Percentiles rank a stretch among this genome's conserved stretches.
Evolutionary conservation across 352 stramenopile genomes (phyloP).

Genomic region (Pythium apleroticum): DNA sequence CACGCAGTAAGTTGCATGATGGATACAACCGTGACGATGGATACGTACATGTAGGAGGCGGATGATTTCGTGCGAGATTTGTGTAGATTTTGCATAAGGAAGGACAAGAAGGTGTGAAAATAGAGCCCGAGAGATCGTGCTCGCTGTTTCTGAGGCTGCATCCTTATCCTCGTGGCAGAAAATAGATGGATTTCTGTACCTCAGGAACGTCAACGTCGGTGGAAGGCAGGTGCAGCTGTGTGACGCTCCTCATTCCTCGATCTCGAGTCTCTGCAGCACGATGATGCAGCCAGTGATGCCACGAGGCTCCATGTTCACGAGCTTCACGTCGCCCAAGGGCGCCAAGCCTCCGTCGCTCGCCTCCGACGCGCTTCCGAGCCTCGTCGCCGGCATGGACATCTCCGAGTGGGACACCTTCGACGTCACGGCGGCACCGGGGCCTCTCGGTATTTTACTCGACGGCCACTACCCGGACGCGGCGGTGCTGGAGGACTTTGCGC

Average conservation of each 20-base stretch:
- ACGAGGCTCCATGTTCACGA: constrained; percentile 22
- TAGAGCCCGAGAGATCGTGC: constrained; percentile 9
- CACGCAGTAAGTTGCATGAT: constrained; percentile 10
- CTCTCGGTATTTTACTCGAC: constrained; percentile 68
- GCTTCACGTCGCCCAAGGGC: constrained; percentile 19
- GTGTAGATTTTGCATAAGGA: constrained; percentile 10
- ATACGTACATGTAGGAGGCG: neutral
- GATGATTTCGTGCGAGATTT: neutral
- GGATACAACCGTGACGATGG: neutral
- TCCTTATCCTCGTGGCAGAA: neutral
- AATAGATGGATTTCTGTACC: neutral
- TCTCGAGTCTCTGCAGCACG: neutral
- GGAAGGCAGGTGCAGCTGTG: too few relatives aligned
- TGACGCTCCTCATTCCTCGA: neutral
- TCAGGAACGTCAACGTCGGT: neutral
- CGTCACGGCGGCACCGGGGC: constrained; percentile 46
- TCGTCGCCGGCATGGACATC: constrained; percentile 32
- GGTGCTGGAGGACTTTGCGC: constrained; percentile 59
- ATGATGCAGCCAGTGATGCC: constrained; percentile 26
- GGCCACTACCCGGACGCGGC: constrained; percentile 32
- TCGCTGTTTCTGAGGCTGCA: constrained; percentile 2
- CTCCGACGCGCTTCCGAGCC: neutral
- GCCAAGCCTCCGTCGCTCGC: constrained; percentile 1
- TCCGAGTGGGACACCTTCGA: constrained; percentile 36
- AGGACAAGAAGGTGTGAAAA: neutral